phyloP scores from a whole-genome alignment of 768 basidiomycete species.

The Rossbeevera mucosa region DNA sequence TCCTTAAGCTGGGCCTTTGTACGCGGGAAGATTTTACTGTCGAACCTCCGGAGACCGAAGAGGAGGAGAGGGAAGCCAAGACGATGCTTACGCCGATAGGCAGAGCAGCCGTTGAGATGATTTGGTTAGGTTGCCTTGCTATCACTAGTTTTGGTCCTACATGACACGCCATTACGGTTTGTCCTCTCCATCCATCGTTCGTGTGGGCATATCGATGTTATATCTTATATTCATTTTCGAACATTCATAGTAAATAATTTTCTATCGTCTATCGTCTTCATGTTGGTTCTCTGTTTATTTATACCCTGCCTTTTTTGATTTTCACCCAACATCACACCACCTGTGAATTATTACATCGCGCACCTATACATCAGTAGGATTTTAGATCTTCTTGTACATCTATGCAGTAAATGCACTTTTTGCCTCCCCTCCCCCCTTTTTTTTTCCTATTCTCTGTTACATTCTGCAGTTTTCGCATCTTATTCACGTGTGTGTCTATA shows the following conservation, averaged over 20 bases:
- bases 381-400: conserved; percentile 15
- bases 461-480: conserved; percentile 1
- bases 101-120: conserved; percentile 48
- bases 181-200: neutral
- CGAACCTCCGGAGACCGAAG: conserved; percentile 32
- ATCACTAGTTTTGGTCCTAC: conserved; percentile 38
- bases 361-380: conserved; percentile 22
- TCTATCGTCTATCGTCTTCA: no score
- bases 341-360: conserved; percentile 4
- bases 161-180: neutral
- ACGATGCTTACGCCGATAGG: conserved; percentile 43
- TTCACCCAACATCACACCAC: neutral
- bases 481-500: conserved; percentile 11
- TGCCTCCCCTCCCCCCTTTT: conserved; percentile 2
- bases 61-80: conserved; percentile 40
- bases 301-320: neutral
- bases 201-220: conserved; percentile 12
- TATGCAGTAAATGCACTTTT: conserved; percentile 8
- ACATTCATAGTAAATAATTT: conserved; percentile 1
- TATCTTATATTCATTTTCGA: conserved; percentile 1
- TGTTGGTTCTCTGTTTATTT: conserved; percentile 2
- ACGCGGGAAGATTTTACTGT: conserved; percentile 19
- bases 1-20: conserved; percentile 71
- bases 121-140: conserved; percentile 52
- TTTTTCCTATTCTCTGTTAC: conserved; percentile 10